Evolutionary conservation across 192 early-diverging fungal species (phyloP), one percentile per base, ranked within the genome.

Genomic region (Kappamyces sp.): DNA sequence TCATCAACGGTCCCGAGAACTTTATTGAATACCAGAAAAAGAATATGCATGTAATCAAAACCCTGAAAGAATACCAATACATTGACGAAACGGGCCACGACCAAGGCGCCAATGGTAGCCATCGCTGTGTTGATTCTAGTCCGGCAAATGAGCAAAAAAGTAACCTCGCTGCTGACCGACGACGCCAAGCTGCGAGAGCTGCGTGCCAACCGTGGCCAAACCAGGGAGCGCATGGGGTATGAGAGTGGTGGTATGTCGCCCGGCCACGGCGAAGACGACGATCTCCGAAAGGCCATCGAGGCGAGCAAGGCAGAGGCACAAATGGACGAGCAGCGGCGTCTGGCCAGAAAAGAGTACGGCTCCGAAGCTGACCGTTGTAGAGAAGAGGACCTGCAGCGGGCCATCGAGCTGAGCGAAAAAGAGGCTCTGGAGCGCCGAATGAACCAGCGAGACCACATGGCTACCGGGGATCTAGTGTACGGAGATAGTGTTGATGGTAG

Each of bases 61-160:
- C 96, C 3, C 74, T 97, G 61, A 89, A 88, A 53, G 96, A 99
- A 75, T 99, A 96, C 72, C 93, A 96, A 65, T 88, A 90, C 71
- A 81, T 93, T 49, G 93, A 97, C 69, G 94, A 99, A 31, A 76
- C 85, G 48, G 90, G 90, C 39, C 82, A 79, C 60, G 96, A 98
- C 68, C 89, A 90, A 73, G 96, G 96, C 4, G 76, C 76, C 2
- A 93, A 94, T 69, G 87, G 90, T 92, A 62, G 34, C 51, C 9
- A 50, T 54, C 8, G 32, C 13, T 66, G 34, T n/a, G n/a, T 41
- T 44, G 9, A 44, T 48, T 47, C 42, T 32, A 91, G 95, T 98
- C 2, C 89, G 95, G 34, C 84, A 93, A 71, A 92, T 90, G 74
- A 86, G 88, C 49, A 96, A 94, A 64, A 92, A 93, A 60, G 82